Evolutionary conservation across 768 basidiomycete species (phyloP), one percentile per base, ranked within the genome.

Genomic region (Leccinum longicurvipes): DNA sequence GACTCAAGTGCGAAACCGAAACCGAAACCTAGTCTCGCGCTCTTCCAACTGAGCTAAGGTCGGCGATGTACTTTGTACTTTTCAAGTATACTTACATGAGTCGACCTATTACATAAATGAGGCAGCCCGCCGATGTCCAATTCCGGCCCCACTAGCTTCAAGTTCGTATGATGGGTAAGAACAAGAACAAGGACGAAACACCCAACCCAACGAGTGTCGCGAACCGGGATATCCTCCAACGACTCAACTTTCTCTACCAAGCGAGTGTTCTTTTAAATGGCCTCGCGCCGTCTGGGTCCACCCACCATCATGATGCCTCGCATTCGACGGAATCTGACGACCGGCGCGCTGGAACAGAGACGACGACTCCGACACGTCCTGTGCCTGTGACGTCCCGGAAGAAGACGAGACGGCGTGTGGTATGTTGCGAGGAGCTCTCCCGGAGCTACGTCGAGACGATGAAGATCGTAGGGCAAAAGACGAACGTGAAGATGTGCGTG

Each of bases 181-280:
- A 60, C 60, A 87, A 86, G 60, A 72, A 73, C 57, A 84, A 81
- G 65, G 80, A 81, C 53, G 79, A 82, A 17, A 72, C 64, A 9
- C 85, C 85, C 6, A 87, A 80, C 55, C 75, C 83, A 2, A 79
- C 76, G 68, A 80, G 71, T 57, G 77, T 87, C 29, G 63, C 77
- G 11, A 90, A 91, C 67, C 76, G 83, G 27, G 92, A 93, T 65
- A 82, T 89, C 47, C 79, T 91, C 21, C 91, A 93, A 69, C 80
- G 91, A 27, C 79, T 93, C 58, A 93, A 89, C 72, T 93, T 89
- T 68, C 79, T 93, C 32, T 92, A 89, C 65, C 92, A 93, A 72
- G 87, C 90, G 32, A 85, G 86, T 63, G 76, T 81, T 12, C 86
- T 85, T 57, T 74, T 91, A 19, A 77, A 73, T 52, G 74, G 73